Evolutionary conservation across 2,329 filamentous ascomycete genomes (phyloP).

Genomic region (Botrytis hyacinthi): DNA sequence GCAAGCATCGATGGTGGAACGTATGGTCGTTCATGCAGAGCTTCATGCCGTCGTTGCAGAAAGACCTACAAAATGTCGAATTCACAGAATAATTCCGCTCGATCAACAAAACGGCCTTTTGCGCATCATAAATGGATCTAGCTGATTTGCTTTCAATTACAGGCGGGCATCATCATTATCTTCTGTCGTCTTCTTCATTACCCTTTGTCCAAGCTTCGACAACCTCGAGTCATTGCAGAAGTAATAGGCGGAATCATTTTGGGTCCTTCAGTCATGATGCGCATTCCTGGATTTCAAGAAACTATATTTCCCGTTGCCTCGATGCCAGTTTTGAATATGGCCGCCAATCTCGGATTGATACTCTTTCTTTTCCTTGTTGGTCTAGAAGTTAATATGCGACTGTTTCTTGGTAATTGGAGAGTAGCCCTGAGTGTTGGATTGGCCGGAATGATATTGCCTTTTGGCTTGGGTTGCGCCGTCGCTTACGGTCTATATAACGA

Average conservation of each 20-base stretch:
- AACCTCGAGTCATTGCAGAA: constrained; percentile 81
- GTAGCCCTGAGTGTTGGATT: constrained; percentile 74
- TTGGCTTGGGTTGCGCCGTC: constrained; percentile 76
- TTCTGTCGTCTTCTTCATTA: constrained; percentile 73
- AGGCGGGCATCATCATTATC: constrained; percentile 72
- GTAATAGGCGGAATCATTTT: constrained; percentile 82
- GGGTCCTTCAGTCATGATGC: constrained; percentile 84
- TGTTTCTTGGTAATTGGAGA: constrained; percentile 77
- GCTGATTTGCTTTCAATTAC: constrained; percentile 3
- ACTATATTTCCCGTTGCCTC: constrained; percentile 75
- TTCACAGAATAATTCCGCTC: neutral
- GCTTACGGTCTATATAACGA: constrained; percentile 78
- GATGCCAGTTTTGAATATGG: constrained; percentile 71
- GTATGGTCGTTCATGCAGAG: neutral
- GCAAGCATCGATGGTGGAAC: neutral
- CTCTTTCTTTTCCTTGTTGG: constrained; percentile 87
- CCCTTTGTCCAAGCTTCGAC: constrained; percentile 72
- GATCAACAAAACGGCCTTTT: neutral
- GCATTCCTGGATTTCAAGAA: constrained; percentile 72
- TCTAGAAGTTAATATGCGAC: constrained; percentile 78
- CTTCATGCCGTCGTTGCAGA: neutral
- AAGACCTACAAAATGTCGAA: neutral
- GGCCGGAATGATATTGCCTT: constrained; percentile 78
- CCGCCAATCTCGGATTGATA: constrained; percentile 79
- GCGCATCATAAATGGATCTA: neutral